Evolutionary conservation across 352 stramenopile species (phyloP).

Genomic region (Globisporangium carolinianum): DNA sequence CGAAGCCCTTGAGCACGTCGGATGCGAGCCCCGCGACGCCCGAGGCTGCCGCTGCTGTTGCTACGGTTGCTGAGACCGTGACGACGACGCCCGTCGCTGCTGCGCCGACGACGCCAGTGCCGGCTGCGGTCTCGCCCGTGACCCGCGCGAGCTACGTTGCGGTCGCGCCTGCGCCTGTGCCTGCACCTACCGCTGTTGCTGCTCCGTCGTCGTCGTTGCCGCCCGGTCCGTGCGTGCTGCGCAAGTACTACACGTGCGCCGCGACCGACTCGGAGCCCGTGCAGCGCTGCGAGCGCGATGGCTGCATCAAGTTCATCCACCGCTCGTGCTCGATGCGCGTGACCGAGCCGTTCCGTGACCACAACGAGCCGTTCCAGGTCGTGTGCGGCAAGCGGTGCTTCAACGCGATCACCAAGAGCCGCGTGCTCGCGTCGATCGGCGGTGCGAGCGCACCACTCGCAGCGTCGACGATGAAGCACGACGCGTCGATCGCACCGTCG

Average conservation of each 20-base stretch:
- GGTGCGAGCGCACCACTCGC: no score
- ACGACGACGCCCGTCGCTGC: background rate
- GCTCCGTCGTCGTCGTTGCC: background rate
- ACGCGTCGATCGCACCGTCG: background rate
- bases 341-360: slow-evolving; percentile 11
- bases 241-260: slow-evolving; percentile 13
- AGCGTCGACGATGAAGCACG: background rate
- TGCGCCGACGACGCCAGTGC: background rate
- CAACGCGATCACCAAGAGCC: slow-evolving; percentile 9
- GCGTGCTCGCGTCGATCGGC: background rate
- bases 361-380: slow-evolving; percentile 1
- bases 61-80: no score
- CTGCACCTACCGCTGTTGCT: no score
- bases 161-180: no score
- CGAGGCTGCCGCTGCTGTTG: background rate
- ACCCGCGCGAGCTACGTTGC: no score
- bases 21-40: no score
- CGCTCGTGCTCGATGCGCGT: slow-evolving; percentile 13
- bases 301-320: slow-evolving; percentile 13
- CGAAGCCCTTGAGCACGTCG: no score
- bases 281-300: slow-evolving; percentile 9
- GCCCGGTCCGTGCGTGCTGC: slow-evolving; percentile 6
- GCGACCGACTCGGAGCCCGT: slow-evolving; percentile 5
- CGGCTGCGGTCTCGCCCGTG: no score
- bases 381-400: slow-evolving; percentile 18